phyloP scores from a whole-genome alignment of 2,329 filamentous ascomycete genomes.

The Beauveria sp. region DNA sequence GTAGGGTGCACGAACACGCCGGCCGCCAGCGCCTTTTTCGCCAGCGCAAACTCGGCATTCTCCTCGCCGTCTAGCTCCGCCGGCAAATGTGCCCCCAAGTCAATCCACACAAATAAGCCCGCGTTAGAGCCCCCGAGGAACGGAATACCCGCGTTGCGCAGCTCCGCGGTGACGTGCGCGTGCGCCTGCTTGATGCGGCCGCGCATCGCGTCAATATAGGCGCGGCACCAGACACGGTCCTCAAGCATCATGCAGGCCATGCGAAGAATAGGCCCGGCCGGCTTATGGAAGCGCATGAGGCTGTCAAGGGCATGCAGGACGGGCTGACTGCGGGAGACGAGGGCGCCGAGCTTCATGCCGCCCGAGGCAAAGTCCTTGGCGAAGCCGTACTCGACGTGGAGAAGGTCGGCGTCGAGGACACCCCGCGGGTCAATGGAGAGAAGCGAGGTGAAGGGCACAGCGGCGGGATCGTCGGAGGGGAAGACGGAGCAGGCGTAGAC shows the following conservation, averaged over 20 bases:
- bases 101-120: constrained; percentile 49
- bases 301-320: constrained; percentile 28
- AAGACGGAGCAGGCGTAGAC: constrained; percentile 49
- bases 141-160: constrained; percentile 33
- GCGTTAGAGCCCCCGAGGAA: constrained; percentile 43
- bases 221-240: constrained; percentile 34
- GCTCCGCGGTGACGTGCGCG: constrained; percentile 26
- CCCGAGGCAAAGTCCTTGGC: constrained; percentile 45
- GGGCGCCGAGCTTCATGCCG: constrained; percentile 41
- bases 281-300: constrained; percentile 38
- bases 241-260: constrained; percentile 38
- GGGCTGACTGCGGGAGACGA: constrained; percentile 31
- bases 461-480: constrained; percentile 23
- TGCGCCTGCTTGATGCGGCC: constrained; percentile 32
- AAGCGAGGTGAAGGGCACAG: constrained; percentile 37
- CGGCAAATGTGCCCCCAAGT: constrained; percentile 38
- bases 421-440: constrained; percentile 35
- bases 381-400: constrained; percentile 43
- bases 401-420: constrained; percentile 37
- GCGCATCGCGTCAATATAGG: constrained; percentile 35
- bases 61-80: constrained; percentile 19
- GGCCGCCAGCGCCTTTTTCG: constrained; percentile 32
- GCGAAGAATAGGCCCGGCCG: constrained; percentile 35
- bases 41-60: constrained; percentile 36
- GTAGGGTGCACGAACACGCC: constrained; percentile 44